Percentiles rank a stretch among this genome's conserved stretches.
Conservation (phyloP, 1,284 basidiomycete genomes). For the Malassezia arunalokei region DNA sequence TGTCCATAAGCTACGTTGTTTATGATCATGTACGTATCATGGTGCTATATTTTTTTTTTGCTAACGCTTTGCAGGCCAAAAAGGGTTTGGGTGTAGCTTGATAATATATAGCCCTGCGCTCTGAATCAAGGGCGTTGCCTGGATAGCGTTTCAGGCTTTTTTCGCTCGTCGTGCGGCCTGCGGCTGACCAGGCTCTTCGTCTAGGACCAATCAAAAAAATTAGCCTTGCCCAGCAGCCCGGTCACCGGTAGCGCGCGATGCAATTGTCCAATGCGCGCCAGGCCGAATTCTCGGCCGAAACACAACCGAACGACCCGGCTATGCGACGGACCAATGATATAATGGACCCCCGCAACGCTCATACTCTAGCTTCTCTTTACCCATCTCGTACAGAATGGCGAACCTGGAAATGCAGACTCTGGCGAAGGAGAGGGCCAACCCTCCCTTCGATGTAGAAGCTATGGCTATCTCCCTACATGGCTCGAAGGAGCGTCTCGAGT, state of each 20-base stretch:
- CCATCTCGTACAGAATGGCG: conserved; percentile 18
- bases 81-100: conserved; percentile 3
- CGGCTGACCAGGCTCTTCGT: neutral
- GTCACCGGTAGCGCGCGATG: neutral
- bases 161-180: no score
- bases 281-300: neutral
- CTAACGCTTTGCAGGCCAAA: neutral
- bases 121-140: neutral
- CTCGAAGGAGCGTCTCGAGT: conserved; percentile 35
- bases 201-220: neutral
- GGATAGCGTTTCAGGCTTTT: neutral
- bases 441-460: conserved; percentile 50
- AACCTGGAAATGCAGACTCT: conserved; percentile 46
- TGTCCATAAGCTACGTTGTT: conserved; percentile 43
- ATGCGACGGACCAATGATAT: neutral
- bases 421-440: conserved; percentile 48
- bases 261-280: neutral
- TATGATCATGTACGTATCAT: conserved; percentile 28
- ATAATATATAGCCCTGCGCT: neutral
- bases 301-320: neutral
- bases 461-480: conserved; percentile 48
- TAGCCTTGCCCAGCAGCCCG: neutral
- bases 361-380: neutral
- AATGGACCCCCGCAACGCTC: neutral
- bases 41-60: neutral